Conservation (phyloP, 495 filamentous ascomycete genomes). For the Tuber brumale region DNA sequence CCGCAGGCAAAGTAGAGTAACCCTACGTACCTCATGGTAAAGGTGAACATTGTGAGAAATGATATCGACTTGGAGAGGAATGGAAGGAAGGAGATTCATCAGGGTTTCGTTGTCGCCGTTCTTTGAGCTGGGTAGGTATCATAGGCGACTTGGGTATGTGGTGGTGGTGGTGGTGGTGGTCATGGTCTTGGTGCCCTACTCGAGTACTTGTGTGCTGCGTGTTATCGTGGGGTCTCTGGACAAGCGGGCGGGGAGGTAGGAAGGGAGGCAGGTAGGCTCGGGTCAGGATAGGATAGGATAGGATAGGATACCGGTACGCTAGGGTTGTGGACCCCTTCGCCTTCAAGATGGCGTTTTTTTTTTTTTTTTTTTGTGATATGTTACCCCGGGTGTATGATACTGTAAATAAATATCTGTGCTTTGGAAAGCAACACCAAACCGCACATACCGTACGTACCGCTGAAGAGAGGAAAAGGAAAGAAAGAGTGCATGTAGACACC, state of each 20-base stretch:
- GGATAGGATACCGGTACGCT: not conserved
- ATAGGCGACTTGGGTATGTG: too few species aligned
- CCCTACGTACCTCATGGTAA: too few species aligned
- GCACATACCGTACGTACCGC: not conserved
- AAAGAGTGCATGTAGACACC: too few species aligned
- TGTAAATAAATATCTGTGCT: not conserved
- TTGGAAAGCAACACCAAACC: not conserved
- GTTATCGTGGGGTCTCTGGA: not conserved
- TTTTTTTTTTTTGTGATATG: slow-evolving; percentile 5
- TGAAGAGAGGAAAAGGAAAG: not conserved
- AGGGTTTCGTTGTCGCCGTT: not conserved
- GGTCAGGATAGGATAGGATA: not conserved
- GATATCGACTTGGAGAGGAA: not conserved
- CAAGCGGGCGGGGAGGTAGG: not conserved
- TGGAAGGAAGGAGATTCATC: not conserved
- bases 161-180: not conserved
- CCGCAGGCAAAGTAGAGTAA: not conserved
- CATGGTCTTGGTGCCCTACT: not conserved
- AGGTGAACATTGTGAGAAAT: not conserved
- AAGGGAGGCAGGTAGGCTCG: not conserved
- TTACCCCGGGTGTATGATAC: not conserved
- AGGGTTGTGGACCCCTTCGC: not conserved
- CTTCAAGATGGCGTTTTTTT: not conserved
- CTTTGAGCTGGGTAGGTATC: not conserved
- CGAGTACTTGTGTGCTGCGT: not conserved